phyloP scores from a whole-genome alignment of 2,329 filamentous ascomycete genomes.

The Apiospora malaysiana region DNA sequence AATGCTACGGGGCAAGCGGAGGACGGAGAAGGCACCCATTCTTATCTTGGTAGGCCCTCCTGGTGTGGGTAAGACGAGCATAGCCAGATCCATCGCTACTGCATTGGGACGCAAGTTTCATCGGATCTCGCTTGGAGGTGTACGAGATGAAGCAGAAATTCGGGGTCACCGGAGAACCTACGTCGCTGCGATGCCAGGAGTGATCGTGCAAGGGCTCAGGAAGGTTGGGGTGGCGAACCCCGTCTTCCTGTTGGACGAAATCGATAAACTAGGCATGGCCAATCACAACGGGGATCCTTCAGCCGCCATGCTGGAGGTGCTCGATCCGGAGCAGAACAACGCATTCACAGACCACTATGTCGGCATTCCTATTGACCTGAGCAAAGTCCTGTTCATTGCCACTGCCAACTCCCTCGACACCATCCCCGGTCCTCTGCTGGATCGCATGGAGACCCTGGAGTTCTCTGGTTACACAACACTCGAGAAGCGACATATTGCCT shows the following conservation, averaged over 20 bases:
- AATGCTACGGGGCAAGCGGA: constrained; percentile 78
- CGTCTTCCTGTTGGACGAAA: constrained; percentile 94
- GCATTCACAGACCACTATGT: constrained; percentile 96
- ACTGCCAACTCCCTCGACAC: constrained; percentile 95
- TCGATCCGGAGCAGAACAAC: constrained; percentile 97
- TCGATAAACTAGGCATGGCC: constrained; percentile 91
- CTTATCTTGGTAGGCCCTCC: constrained; percentile 91
- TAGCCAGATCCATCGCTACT: constrained; percentile 90
- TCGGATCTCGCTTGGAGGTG: constrained; percentile 92
- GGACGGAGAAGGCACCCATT: constrained; percentile 95
- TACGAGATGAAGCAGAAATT: constrained; percentile 96
- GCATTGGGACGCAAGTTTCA: constrained; percentile 96
- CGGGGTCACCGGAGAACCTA: constrained; percentile 94
- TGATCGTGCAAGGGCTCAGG: constrained; percentile 91
- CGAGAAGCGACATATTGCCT: constrained; percentile 95
- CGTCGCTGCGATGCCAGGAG: constrained; percentile 97
- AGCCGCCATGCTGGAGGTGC: constrained; percentile 95
- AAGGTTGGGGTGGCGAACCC: constrained; percentile 97
- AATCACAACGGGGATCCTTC: constrained; percentile 96
- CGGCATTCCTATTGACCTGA: constrained; percentile 92
- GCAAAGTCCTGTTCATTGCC: constrained; percentile 96
- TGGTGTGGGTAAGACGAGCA: constrained; percentile 93
- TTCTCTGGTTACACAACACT: constrained; percentile 95
- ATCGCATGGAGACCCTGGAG: constrained; percentile 96
- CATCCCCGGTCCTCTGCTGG: constrained; percentile 89